Evolutionary conservation across 225 moss, liverwort and hornwort genomes (phyloP).

Genomic region (Polytrichum commune): DNA sequence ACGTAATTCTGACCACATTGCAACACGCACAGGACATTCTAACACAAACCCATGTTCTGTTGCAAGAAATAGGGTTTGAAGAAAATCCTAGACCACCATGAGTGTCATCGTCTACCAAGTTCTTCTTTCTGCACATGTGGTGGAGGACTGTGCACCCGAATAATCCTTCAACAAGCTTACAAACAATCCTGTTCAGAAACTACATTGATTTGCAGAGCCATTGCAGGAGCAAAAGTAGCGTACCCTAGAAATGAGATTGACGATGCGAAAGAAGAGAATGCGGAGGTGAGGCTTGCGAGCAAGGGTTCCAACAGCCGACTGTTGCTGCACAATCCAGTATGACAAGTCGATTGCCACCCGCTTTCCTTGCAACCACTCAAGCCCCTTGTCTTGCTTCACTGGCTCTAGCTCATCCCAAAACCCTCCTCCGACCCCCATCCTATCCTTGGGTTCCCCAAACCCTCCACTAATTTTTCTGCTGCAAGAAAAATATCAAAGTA

Average conservation of each 20-base stretch:
- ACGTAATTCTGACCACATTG: not conserved
- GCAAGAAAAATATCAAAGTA: no score
- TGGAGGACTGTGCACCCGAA: no score
- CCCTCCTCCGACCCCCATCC: slow-evolving; percentile 48
- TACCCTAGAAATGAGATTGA: slow-evolving; percentile 35
- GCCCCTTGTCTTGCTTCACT: slow-evolving; percentile 18
- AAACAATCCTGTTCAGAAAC: no score
- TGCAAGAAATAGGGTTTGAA: not conserved
- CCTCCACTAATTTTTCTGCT: no score
- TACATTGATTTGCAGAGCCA: no score
- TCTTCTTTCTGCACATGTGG: no score
- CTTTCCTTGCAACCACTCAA: slow-evolving; percentile 35
- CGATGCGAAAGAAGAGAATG: slow-evolving; percentile 41
- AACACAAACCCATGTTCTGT: not conserved
- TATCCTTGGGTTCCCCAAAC: not conserved
- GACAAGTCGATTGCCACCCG: slow-evolving; percentile 48
- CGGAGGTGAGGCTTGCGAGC: slow-evolving; percentile 52
- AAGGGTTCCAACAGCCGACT: slow-evolving; percentile 24
- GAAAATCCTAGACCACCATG: not conserved
- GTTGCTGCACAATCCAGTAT: slow-evolving; percentile 52
- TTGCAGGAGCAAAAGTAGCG: not conserved
- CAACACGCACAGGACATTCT: no score
- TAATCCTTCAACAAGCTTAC: no score
- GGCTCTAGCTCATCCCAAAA: slow-evolving; percentile 44
- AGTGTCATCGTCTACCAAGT: no score